Evolutionary conservation across 371 early-diverging fungal species (phyloP).

Genomic region (Choanephora cucurbitarum): DNA sequence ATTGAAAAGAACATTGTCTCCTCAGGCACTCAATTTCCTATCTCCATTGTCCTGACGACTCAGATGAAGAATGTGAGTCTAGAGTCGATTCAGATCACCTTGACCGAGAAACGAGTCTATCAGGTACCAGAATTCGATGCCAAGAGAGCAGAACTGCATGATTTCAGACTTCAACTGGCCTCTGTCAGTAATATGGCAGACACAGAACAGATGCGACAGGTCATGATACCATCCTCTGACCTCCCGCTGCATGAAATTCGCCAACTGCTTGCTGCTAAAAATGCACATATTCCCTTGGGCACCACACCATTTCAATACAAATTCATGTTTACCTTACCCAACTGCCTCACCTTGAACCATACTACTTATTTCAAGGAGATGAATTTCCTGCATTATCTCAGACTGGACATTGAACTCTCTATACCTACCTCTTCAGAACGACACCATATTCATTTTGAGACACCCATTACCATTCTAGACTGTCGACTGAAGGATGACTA

Average conservation of each 20-base stretch:
- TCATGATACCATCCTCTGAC: slow-evolving; percentile 27
- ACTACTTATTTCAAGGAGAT: slow-evolving; percentile 43
- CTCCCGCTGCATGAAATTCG: slow-evolving; percentile 29
- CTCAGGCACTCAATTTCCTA: slow-evolving; percentile 50
- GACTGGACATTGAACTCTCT: slow-evolving; percentile 40
- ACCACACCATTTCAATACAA: slow-evolving; percentile 43
- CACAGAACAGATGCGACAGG: slow-evolving; percentile 19
- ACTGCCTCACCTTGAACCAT: slow-evolving; percentile 46
- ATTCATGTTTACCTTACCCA: slow-evolving; percentile 44
- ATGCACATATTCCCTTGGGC: slow-evolving; percentile 44
- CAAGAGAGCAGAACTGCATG: slow-evolving; percentile 35
- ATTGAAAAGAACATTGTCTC: slow-evolving; percentile 50
- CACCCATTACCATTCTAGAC: slow-evolving; percentile 50
- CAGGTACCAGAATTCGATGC: slow-evolving; percentile 48
- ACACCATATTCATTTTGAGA: slow-evolving; percentile 36
- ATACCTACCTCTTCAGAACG: slow-evolving; percentile 18
- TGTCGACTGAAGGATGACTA: slow-evolving; percentile 50
- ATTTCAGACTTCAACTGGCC: slow-evolving; percentile 36
- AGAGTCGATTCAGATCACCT: slow-evolving; percentile 35
- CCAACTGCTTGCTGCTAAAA: slow-evolving; percentile 37
- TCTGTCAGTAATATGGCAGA: slow-evolving; percentile 31
- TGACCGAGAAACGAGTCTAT: slow-evolving; percentile 43
- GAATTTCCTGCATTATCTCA: slow-evolving; percentile 39
- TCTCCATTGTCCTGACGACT: slow-evolving; percentile 39
- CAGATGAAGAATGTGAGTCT: slow-evolving; percentile 39